phyloP scores from a whole-genome alignment of 2,329 filamentous ascomycete genomes.

The Celoporthe dispersa region DNA sequence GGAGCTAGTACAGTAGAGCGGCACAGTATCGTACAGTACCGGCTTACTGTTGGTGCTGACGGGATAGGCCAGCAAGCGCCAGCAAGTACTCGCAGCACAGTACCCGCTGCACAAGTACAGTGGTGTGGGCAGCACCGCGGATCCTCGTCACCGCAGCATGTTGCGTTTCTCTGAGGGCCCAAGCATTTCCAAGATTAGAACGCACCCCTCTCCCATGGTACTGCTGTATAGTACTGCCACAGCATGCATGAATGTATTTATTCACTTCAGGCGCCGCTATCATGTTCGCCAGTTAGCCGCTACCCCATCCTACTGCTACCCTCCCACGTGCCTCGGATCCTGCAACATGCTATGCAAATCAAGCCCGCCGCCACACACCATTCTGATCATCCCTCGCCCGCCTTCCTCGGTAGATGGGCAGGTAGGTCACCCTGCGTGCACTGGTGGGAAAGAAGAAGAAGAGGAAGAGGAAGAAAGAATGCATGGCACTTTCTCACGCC shows the following conservation, averaged over 20 bases:
- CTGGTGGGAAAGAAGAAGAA: background rate
- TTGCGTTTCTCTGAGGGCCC: too few relatives aligned
- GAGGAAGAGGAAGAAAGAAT: background rate
- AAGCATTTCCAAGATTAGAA: slow-evolving; percentile 1
- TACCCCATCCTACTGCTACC: background rate
- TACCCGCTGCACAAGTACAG: too few relatives aligned
- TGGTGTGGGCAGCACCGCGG: too few relatives aligned
- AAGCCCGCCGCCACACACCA: background rate
- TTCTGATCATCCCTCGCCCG: background rate
- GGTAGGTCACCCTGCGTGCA: background rate
- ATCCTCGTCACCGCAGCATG: too few relatives aligned
- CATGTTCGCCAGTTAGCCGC: background rate
- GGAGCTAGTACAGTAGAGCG: background rate
- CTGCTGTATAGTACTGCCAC: too few relatives aligned
- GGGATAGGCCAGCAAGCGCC: too few relatives aligned
- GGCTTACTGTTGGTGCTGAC: background rate
- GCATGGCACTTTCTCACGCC: background rate
- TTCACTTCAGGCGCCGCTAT: background rate
- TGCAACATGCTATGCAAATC: background rate
- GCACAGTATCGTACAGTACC: background rate
- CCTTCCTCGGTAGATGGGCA: background rate
- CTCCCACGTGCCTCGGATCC: background rate
- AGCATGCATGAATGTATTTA: background rate
- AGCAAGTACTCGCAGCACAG: too few relatives aligned
- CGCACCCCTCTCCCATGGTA: background rate